Conservation (phyloP, 805 yeast species). For the Saturnispora hagleri region DNA sequence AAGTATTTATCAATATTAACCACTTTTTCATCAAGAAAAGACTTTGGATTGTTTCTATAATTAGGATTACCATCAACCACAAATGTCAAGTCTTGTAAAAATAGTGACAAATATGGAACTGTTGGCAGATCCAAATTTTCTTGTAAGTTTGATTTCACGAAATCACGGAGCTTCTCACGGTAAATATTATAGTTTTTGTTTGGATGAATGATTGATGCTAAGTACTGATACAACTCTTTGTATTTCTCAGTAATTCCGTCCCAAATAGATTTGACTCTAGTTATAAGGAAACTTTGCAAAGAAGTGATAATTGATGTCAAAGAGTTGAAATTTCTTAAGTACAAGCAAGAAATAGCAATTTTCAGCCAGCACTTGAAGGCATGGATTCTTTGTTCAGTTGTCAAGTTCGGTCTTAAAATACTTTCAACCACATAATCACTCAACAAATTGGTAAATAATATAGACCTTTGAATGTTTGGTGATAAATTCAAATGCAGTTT, state of each 20-base stretch:
- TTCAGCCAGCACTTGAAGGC: slow-evolving; percentile 65
- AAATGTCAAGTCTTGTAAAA: slow-evolving; percentile 71
- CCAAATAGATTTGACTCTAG: slow-evolving; percentile 58
- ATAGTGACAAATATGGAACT: slow-evolving; percentile 69
- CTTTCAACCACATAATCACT: slow-evolving; percentile 69
- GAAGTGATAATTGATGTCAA: slow-evolving; percentile 73
- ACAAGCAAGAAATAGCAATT: slow-evolving; percentile 61
- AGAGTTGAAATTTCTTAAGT: slow-evolving; percentile 68
- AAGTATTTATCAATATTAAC: slow-evolving; percentile 68
- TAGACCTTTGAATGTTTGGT: slow-evolving; percentile 52
- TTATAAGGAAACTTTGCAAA: slow-evolving; percentile 61
- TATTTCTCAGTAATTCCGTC: slow-evolving; percentile 48
- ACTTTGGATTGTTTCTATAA: slow-evolving; percentile 44
- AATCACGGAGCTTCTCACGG: slow-evolving; percentile 50
- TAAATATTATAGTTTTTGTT: slow-evolving; percentile 64
- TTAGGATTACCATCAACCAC: slow-evolving; percentile 76
- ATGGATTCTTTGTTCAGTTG: slow-evolving; percentile 40
- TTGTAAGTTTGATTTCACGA: slow-evolving; percentile 38
- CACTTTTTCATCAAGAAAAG: slow-evolving; percentile 45
- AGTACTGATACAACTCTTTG: slow-evolving; percentile 49
- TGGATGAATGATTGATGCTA: slow-evolving; percentile 64
- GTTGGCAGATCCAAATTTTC: slow-evolving; percentile 44
- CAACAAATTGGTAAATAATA: slow-evolving; percentile 60
- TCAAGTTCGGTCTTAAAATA: slow-evolving; percentile 43
- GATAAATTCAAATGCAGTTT: slow-evolving; percentile 50